Evolutionary conservation across 805 yeast genomes (phyloP).

Genomic region (Suhomyces vadensis): DNA sequence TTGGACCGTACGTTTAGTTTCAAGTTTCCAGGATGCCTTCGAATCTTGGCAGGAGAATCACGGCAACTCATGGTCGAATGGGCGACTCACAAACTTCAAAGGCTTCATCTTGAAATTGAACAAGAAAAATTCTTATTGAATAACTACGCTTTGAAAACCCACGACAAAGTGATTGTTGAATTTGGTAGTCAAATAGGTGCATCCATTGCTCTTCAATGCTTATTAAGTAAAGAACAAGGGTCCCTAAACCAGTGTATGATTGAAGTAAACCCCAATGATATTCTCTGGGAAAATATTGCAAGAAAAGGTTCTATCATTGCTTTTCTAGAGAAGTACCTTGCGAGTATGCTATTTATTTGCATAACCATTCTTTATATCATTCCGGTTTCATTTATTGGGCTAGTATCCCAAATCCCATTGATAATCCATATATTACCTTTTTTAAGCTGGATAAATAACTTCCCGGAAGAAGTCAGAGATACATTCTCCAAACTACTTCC

Average conservation of each 20-base stretch:
- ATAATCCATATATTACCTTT: slow-evolving; percentile 62
- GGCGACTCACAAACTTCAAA: slow-evolving; percentile 25
- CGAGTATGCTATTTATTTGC: slow-evolving; percentile 46
- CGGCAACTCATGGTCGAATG: slow-evolving; percentile 25
- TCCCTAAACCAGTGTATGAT: slow-evolving; percentile 44
- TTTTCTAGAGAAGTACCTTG: slow-evolving; percentile 42
- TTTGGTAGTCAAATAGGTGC: slow-evolving; percentile 60
- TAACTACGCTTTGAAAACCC: slow-evolving; percentile 21
- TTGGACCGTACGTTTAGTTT: slow-evolving; percentile 21
- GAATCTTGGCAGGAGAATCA: slow-evolving; percentile 24
- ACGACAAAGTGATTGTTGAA: slow-evolving; percentile 58
- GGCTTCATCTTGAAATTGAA: slow-evolving; percentile 18
- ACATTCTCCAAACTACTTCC: slow-evolving; percentile 66
- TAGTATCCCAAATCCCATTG: slow-evolving; percentile 72
- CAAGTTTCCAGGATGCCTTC: slow-evolving; percentile 30
- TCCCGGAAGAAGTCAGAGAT: slow-evolving; percentile 56
- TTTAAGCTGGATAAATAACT: slow-evolving; percentile 51
- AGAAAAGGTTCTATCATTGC: slow-evolving; percentile 36
- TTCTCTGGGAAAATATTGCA: slow-evolving; percentile 68
- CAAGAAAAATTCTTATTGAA: slow-evolving; percentile 17
- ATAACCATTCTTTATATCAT: slow-evolving; percentile 67
- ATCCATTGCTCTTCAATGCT: slow-evolving; percentile 61
- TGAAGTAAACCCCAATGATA: slow-evolving; percentile 64
- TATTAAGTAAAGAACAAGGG: slow-evolving; percentile 46
- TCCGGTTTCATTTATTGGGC: slow-evolving; percentile 80